Evolutionary conservation across 352 stramenopile species (phyloP), one percentile per base, ranked within the genome.

Genomic region (Phytophthora multivora): DNA sequence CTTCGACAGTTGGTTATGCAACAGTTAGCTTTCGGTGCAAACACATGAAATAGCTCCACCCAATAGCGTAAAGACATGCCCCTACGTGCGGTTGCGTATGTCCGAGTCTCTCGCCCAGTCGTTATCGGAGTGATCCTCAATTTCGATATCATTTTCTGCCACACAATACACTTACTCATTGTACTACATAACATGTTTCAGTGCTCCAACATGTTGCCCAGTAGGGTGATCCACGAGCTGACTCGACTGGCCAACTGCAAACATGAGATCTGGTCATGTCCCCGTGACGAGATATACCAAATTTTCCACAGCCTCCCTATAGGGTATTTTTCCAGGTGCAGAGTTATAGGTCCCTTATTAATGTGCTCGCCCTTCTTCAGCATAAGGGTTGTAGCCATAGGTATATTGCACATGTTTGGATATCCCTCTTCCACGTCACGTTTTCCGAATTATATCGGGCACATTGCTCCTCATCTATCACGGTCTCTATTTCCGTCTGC

Each of bases 201-300:
- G 35, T 2, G 49, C 16, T 18, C 49, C 49, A 28, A 56, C n/a
- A 18, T 56, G 49, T 16, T 40, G 43, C n/a, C 38, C 41, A 4
- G 21, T 48, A 16, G 41, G 19, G 3, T 48, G 41, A 31, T 31
- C 19, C n/a, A 41, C 35, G 30, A 42, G 38, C 21, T 33, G 19
- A 26, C 50, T 58, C 8, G 52, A 28, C 30, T 41, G 25, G 30
- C 43, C 36, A 6, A 51, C 35, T 50, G 43, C 30, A 36, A 40
- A 55, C 5, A 40, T 40, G 6, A 50, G 25, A 36, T 73, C 48
- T 11, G 47, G 53, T 7, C 52, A 25, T 30, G 59, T 66, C 5
- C 53, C 58, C 23, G 58, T 43, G 40, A 71, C 64, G 3, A 72
- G 15, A 12, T 67, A 67, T 57, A 67, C 60, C 2, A 64, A 30